Evolutionary conservation across 352 stramenopile species (phyloP).

Genomic region (Pythium grandisporangium): DNA sequence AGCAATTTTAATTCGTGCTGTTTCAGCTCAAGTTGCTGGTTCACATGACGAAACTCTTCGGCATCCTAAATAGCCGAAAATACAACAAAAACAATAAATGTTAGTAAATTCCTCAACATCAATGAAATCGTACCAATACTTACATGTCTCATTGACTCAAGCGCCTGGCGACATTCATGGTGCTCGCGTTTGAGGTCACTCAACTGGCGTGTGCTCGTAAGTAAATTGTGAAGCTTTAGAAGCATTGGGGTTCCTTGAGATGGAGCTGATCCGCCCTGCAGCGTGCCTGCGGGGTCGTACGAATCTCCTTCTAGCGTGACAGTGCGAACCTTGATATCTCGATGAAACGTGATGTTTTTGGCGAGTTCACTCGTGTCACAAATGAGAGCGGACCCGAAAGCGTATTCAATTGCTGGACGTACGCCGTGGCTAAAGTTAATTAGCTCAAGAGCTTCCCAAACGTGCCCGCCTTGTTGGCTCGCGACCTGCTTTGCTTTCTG

Average conservation of each 20-base stretch:
- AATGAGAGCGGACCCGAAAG: slow-evolving; percentile 98
- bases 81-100: neutral
- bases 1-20: slow-evolving; percentile 72
- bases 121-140: neutral
- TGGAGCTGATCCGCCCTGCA: slow-evolving; percentile 87
- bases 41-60: slow-evolving; percentile 59
- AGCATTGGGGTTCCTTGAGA: slow-evolving; percentile 68
- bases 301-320: slow-evolving; percentile 98
- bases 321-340: slow-evolving; percentile 92
- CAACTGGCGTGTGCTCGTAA: slow-evolving; percentile 57
- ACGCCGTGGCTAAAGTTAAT: slow-evolving; percentile 96
- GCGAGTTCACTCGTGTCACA: slow-evolving; percentile 92
- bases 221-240: slow-evolving; percentile 73
- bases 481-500: slow-evolving; percentile 81
- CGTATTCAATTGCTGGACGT: slow-evolving; percentile 94
- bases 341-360: slow-evolving; percentile 82
- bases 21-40: slow-evolving; percentile 77
- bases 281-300: slow-evolving; percentile 96
- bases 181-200: slow-evolving; percentile 63
- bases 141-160: slow-evolving; percentile 70
- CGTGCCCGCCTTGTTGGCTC: slow-evolving; percentile 81
- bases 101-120: neutral
- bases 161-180: slow-evolving; percentile 37
- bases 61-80: slow-evolving; percentile 60
- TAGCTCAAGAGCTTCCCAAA: slow-evolving; percentile 92